phyloP scores from a whole-genome alignment of 2,329 filamentous ascomycete genomes.

The Ceratocystis smalleyi region DNA sequence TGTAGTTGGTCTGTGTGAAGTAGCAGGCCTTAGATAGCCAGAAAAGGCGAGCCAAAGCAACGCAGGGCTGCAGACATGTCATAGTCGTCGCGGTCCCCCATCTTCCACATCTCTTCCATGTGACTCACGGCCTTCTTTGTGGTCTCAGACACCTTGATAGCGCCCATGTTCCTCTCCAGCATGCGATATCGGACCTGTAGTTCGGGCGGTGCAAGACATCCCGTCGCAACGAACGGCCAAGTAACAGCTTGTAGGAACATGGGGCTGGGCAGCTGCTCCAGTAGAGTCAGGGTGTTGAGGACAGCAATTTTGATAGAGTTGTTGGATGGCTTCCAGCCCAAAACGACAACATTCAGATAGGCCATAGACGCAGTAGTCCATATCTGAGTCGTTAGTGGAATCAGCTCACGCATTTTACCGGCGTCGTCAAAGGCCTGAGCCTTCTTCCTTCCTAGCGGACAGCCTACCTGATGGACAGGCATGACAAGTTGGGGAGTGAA shows the following conservation, averaged over 20 bases:
- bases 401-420: constrained; percentile 13
- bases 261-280: constrained; percentile 24
- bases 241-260: constrained; percentile 26
- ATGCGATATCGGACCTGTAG: constrained; percentile 30
- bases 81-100: constrained; percentile 5
- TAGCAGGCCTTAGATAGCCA: constrained; percentile 5
- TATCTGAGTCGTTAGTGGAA: constrained; percentile 24
- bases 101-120: constrained; percentile 33
- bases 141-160: constrained; percentile 32
- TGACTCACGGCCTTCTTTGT: constrained; percentile 29
- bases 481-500: constrained; percentile 13
- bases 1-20: not conserved
- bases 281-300: constrained; percentile 20
- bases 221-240: constrained; percentile 30
- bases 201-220: constrained; percentile 27
- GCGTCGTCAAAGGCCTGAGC: constrained; percentile 15
- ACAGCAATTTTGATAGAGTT: constrained; percentile 27
- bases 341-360: constrained; percentile 34
- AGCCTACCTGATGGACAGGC: constrained; percentile 15
- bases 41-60: constrained; percentile 12
- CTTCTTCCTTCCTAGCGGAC: constrained; percentile 9
- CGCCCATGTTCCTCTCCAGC: constrained; percentile 28
- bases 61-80: constrained; percentile 11
- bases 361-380: constrained; percentile 35
- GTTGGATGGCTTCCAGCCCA: constrained; percentile 35